phyloP scores from a whole-genome alignment of 1,139 yeast species.

The Kodamaea derodonti region DNA sequence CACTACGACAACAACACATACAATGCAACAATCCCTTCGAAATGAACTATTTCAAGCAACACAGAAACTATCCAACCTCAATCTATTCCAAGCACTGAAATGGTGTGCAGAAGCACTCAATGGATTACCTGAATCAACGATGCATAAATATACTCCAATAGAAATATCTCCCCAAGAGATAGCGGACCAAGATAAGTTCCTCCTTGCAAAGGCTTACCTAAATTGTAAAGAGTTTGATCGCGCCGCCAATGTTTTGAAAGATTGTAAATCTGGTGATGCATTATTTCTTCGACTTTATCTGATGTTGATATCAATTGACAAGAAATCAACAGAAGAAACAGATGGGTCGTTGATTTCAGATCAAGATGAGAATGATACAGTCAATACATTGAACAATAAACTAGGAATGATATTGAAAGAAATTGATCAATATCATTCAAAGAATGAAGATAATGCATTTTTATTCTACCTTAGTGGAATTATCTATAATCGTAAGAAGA shows the following conservation, averaged over 20 bases:
- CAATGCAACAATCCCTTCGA: too few species aligned
- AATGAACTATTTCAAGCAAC: conserved; percentile 25
- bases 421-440: conserved; percentile 28
- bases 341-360: conserved; percentile 48
- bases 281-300: conserved; percentile 68
- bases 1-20: too few species aligned
- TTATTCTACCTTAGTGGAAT: conserved; percentile 68
- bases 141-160: too few species aligned
- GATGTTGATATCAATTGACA: conserved; percentile 68
- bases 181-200: conserved; percentile 33
- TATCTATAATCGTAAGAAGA: conserved; percentile 59
- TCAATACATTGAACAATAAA: conserved; percentile 22
- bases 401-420: conserved; percentile 43
- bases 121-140: conserved; percentile 25
- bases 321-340: conserved; percentile 65
- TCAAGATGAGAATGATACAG: conserved; percentile 13
- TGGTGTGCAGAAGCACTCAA: conserved; percentile 81
- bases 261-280: conserved; percentile 52
- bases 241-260: conserved; percentile 57
- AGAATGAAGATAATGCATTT: conserved; percentile 48
- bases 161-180: conserved; percentile 27
- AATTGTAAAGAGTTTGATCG: conserved; percentile 84
- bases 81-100: conserved; percentile 67
- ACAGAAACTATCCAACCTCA: conserved; percentile 33
- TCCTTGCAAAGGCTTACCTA: conserved; percentile 72